Evolutionary conservation across 2,329 filamentous ascomycete species (phyloP).

Genomic region (Fusarium denticulatum): DNA sequence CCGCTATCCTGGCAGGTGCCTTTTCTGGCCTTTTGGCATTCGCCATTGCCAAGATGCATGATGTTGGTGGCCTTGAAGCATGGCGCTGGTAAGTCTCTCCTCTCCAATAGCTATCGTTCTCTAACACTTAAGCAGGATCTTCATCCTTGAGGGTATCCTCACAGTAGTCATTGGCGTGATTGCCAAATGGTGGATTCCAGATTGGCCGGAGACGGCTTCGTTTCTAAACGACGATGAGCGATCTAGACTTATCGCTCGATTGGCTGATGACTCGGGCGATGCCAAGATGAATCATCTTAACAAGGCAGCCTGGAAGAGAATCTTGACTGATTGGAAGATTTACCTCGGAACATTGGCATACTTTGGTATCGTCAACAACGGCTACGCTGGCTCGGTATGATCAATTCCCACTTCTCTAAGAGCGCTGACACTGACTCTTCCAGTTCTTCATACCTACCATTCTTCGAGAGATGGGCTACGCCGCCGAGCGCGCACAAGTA

Average conservation of each 20-base stretch:
- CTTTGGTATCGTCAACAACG: slow-evolving; percentile 58
- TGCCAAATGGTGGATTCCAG: slow-evolving; percentile 77
- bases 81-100: slow-evolving; percentile 1
- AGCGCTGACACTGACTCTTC: background rate
- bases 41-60: slow-evolving; percentile 9
- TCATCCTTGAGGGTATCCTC: slow-evolving; percentile 74
- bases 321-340: slow-evolving; percentile 69
- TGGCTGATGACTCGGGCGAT: slow-evolving; percentile 52
- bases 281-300: slow-evolving; percentile 25
- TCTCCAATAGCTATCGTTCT: no score
- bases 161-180: slow-evolving; percentile 73
- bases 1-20: background rate
- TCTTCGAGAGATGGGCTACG: slow-evolving; percentile 67
- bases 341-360: background rate
- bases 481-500: slow-evolving; percentile 67
- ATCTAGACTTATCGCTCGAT: slow-evolving; percentile 73
- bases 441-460: slow-evolving; percentile 70
- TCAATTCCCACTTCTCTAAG: no score
- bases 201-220: slow-evolving; percentile 75
- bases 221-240: slow-evolving; percentile 81
- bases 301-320: slow-evolving; percentile 63
- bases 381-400: slow-evolving; percentile 62
- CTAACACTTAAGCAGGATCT: slow-evolving; percentile 57
- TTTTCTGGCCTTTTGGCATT: slow-evolving; percentile 2
- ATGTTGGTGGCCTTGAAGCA: background rate